Conservation (phyloP, 2,329 filamentous ascomycete species). For the Aspergillus piperis region DNA sequence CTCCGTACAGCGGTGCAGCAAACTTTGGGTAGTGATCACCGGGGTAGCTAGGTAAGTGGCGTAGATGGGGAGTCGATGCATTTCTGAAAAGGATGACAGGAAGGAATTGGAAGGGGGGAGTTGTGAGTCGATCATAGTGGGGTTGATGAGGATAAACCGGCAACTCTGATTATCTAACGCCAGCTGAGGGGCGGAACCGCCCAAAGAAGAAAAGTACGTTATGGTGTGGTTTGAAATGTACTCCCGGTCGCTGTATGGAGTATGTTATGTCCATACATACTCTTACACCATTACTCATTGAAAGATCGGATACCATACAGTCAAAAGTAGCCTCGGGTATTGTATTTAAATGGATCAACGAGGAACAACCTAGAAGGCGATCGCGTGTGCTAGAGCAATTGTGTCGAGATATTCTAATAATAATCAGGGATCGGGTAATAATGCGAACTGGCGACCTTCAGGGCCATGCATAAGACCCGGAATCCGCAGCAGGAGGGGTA, state of each 20-base stretch:
- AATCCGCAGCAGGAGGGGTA: background rate
- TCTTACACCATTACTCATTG: background rate
- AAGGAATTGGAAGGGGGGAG: background rate
- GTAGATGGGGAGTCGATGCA: background rate
- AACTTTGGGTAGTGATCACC: background rate
- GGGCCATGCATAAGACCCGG: background rate
- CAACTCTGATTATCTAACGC: slow-evolving; percentile 5
- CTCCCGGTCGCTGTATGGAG: background rate
- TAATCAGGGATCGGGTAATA: background rate
- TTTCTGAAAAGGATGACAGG: slow-evolving; percentile 6
- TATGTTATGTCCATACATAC: background rate
- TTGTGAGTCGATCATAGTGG: slow-evolving; percentile 11
- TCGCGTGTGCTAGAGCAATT: background rate
- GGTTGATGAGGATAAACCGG: slow-evolving; percentile 9
- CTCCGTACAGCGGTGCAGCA: background rate
- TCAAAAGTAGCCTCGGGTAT: background rate
- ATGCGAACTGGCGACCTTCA: background rate
- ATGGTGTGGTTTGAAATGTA: background rate
- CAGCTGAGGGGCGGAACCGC: background rate
- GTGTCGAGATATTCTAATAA: background rate
- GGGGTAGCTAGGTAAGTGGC: slow-evolving; percentile 1
- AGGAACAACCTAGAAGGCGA: background rate
- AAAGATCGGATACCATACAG: slow-evolving; percentile 1
- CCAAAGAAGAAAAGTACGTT: background rate
- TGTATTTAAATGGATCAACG: background rate